Conservation (phyloP, 257 asterid genomes). For the Osmanthus fragrans region DNA sequence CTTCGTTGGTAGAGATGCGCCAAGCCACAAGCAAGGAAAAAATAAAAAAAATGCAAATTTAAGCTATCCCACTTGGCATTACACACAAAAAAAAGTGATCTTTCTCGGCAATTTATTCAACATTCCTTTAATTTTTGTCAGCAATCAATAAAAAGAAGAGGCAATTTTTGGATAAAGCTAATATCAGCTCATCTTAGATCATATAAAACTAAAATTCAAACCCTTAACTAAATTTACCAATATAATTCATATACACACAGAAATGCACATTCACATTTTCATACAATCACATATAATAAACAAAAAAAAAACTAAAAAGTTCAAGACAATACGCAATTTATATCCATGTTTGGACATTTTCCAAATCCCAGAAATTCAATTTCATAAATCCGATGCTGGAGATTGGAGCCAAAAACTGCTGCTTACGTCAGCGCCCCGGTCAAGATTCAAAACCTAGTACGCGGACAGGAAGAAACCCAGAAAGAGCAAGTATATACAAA, state of each 20-base stretch:
- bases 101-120: slow-evolving; percentile 1
- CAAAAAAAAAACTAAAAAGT: neutral
- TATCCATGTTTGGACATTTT: slow-evolving; percentile 90
- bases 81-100: slow-evolving; percentile 6
- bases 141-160: neutral
- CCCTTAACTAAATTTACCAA: slow-evolving; percentile 25
- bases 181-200: slow-evolving; percentile 25
- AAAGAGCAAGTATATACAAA: neutral
- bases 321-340: slow-evolving; percentile 90
- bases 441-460: slow-evolving; percentile 25
- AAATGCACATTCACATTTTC: slow-evolving; percentile 33
- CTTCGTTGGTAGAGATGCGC: neutral
- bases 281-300: slow-evolving; percentile 1
- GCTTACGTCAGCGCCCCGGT: slow-evolving; percentile 28
- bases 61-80: neutral
- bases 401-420: slow-evolving; percentile 24
- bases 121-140: slow-evolving; percentile 7
- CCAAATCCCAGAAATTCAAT: neutral
- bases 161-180: neutral
- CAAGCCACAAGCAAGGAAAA: neutral
- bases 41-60: slow-evolving; percentile 1
- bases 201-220: slow-evolving; percentile 28
- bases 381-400: slow-evolving; percentile 11
- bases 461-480: slow-evolving; percentile 15
- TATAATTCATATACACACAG: slow-evolving; percentile 19